Evolutionary conservation across 257 asterid genomes (phyloP).

Genomic region (Capsicum rhomboideum): DNA sequence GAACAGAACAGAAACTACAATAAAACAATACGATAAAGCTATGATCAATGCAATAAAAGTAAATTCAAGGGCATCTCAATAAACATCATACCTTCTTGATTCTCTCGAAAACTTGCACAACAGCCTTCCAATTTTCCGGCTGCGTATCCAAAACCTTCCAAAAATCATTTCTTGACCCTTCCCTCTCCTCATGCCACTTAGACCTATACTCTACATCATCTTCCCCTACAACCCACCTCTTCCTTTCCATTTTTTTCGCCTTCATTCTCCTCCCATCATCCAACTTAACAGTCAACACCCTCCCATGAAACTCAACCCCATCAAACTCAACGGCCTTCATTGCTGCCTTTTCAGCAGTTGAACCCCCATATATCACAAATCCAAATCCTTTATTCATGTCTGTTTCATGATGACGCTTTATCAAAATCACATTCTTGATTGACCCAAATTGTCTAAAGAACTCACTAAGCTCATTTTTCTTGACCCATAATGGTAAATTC

Average conservation of each 20-base stretch:
- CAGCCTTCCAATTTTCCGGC: slow-evolving; percentile 95
- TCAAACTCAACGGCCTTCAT: slow-evolving; percentile 94
- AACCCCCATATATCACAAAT: slow-evolving; percentile 70
- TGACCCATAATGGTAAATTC: slow-evolving; percentile 79
- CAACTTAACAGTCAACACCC: slow-evolving; percentile 76
- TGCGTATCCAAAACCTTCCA: slow-evolving; percentile 69
- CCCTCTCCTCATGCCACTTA: slow-evolving; percentile 93
- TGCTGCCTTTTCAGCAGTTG: slow-evolving; percentile 74
- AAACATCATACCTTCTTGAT: slow-evolving; percentile 67
- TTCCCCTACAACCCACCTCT: slow-evolving; percentile 50
- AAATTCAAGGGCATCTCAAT: background rate
- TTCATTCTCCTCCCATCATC: slow-evolving; percentile 78
- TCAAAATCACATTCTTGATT: slow-evolving; percentile 66
- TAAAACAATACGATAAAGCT: no score
- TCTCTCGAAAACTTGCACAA: slow-evolving; percentile 75
- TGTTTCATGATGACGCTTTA: slow-evolving; percentile 70
- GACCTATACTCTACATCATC: slow-evolving; percentile 44
- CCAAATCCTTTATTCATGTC: slow-evolving; percentile 96
- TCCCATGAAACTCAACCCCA: slow-evolving; percentile 19
- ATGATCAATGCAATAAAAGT: background rate
- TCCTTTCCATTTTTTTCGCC: slow-evolving; percentile 39
- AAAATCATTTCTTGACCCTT: slow-evolving; percentile 57
- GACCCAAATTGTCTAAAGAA: slow-evolving; percentile 96
- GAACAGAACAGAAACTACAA: no score
- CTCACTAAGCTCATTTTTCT: slow-evolving; percentile 69